These are phyloP conservation scores for Candida silvicultrix DNA, from an alignment of 805 yeast genomes.

Conservation along the genomic window DNA sequence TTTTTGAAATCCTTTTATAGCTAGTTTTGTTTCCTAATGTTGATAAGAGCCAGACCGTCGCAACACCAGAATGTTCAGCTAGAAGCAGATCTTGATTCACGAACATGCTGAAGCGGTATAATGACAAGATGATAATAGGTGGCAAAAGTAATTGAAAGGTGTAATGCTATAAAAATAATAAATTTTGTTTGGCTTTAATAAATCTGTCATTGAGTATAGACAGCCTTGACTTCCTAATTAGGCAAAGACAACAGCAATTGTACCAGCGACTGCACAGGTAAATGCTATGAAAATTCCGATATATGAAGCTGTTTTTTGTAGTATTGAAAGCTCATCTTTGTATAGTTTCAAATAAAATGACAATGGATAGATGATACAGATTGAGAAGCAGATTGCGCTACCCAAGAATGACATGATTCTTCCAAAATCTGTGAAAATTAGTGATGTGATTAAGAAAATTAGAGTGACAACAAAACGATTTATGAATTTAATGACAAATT, in stretches of 20 bases:
- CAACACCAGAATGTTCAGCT: slow-evolving; percentile 20
- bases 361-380: slow-evolving; percentile 67
- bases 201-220: no score
- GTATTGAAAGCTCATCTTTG: slow-evolving; percentile 25
- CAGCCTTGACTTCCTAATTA: slow-evolving; percentile 3
- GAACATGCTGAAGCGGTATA: slow-evolving; percentile 3
- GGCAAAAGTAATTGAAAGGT: no score
- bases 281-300: slow-evolving; percentile 5
- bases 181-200: no score
- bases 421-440: slow-evolving; percentile 66
- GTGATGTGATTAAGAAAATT: slow-evolving; percentile 43
- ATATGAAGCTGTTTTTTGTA: slow-evolving; percentile 16
- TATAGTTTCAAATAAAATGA: slow-evolving; percentile 53
- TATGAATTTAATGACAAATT: slow-evolving; percentile 1
- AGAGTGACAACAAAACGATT: slow-evolving; percentile 17
- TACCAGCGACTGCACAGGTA: slow-evolving; percentile 16
- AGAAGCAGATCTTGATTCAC: slow-evolving; percentile 17
- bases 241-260: slow-evolving; percentile 18
- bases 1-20: slow-evolving; percentile 24
- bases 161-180: no score
- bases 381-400: slow-evolving; percentile 62
- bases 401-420: slow-evolving; percentile 70
- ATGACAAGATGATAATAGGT: not conserved
- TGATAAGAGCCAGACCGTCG: slow-evolving; percentile 31
- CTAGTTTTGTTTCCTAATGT: slow-evolving; percentile 33